These are phyloP conservation scores for Aspergillus alliaceus DNA, from an alignment of 2,329 filamentous ascomycete genomes.

Conservation along the genomic window DNA sequence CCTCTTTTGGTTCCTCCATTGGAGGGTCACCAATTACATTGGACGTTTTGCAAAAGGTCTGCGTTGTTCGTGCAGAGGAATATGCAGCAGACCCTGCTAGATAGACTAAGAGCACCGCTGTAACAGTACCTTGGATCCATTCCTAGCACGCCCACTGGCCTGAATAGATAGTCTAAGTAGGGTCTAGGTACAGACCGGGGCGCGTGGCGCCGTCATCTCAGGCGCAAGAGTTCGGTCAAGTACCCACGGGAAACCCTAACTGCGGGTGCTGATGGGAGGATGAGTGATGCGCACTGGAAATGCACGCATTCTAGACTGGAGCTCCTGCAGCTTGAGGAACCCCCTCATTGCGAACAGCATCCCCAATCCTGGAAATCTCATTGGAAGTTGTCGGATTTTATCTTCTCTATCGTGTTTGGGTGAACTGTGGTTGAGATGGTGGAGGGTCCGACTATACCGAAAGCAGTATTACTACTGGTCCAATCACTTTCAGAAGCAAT, in stretches of 20 bases:
- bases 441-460: background rate
- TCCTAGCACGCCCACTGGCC: background rate
- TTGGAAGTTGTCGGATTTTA: background rate
- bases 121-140: background rate
- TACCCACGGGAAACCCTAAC: background rate
- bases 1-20: background rate
- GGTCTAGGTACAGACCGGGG: too few relatives aligned
- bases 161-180: too few relatives aligned
- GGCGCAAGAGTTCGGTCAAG: background rate
- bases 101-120: background rate
- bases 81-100: background rate
- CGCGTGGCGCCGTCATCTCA: background rate
- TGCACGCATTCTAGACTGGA: background rate
- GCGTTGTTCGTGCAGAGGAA: background rate
- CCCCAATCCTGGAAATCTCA: background rate
- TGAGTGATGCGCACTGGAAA: background rate
- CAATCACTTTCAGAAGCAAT: background rate
- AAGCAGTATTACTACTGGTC: background rate
- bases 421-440: background rate
- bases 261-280: background rate
- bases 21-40: background rate
- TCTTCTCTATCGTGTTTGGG: background rate
- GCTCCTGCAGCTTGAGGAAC: background rate
- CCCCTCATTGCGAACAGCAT: background rate
- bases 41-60: background rate